These are phyloP conservation scores for Exophiala spinifera DNA, from an alignment of 2,329 filamentous ascomycete species.

Conservation along the genomic window DNA sequence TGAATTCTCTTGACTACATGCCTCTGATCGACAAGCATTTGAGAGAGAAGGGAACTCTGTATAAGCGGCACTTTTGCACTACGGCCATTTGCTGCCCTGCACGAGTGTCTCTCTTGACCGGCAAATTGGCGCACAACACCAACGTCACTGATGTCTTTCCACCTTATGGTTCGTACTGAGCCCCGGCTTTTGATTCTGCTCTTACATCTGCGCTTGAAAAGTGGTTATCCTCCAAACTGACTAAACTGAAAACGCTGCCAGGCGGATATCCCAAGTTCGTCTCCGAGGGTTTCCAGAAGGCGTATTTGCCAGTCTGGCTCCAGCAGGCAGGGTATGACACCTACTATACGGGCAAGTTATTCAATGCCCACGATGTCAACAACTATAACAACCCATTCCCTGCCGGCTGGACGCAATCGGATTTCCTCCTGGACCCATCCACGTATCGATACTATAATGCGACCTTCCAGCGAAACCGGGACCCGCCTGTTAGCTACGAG, in stretches of 20 bases:
- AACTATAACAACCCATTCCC: conserved; percentile 47
- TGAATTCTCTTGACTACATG: conserved; percentile 61
- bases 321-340: conserved; percentile 53
- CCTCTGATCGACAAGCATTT: conserved; percentile 57
- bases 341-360: conserved; percentile 56
- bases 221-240: too few relatives aligned
- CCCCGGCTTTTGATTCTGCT: too few relatives aligned
- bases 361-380: conserved; percentile 49
- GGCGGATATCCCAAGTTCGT: conserved; percentile 52
- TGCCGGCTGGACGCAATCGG: conserved; percentile 40
- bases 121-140: conserved; percentile 66
- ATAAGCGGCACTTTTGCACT: conserved; percentile 63
- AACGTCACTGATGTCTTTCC: conserved; percentile 62
- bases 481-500: conserved; percentile 54
- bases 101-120: conserved; percentile 63
- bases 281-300: conserved; percentile 48
- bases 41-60: conserved; percentile 57
- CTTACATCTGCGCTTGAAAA: too few relatives aligned
- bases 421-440: conserved; percentile 44
- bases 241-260: conserved; percentile 10
- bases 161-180: conserved; percentile 31
- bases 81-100: conserved; percentile 67
- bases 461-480: conserved; percentile 59
- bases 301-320: conserved; percentile 53
- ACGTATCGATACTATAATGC: conserved; percentile 68